A percentile compares a stretch with the other conserved stretches of the same genome.
These are phyloP conservation scores for Gossypium turneri DNA, from an alignment of 345 rosid species.

Conservation along the genomic window DNA sequence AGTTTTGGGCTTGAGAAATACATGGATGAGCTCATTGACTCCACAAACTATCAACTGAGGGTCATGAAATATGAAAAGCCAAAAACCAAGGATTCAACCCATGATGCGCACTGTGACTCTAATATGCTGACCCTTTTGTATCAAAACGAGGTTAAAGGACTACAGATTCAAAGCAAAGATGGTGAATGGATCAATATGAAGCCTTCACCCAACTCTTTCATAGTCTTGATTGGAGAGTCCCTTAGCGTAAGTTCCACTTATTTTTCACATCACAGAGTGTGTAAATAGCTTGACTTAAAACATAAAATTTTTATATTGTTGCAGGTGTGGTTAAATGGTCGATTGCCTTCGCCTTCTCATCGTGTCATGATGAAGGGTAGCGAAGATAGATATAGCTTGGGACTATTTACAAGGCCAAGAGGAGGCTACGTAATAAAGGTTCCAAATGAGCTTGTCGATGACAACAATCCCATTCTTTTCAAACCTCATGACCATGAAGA, in stretches of 20 bases:
- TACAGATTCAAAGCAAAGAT: constrained; percentile 31
- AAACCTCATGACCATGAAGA: too few species aligned
- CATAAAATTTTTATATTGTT: not conserved
- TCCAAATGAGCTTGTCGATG: constrained; percentile 19
- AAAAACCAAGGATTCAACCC: constrained; percentile 20
- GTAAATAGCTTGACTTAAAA: not conserved
- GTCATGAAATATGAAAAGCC: too few species aligned
- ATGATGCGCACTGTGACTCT: constrained; percentile 27
- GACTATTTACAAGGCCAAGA: not conserved
- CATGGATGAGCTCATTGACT: too few species aligned
- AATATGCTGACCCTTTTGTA: constrained; percentile 1
- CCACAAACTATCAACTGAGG: too few species aligned
- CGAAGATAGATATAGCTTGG: not conserved
- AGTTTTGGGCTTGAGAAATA: too few species aligned
- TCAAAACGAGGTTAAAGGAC: constrained; percentile 20
- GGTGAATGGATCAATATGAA: constrained; percentile 25
- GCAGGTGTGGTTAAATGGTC: constrained; percentile 16
- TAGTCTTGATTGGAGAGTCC: not conserved
- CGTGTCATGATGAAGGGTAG: constrained; percentile 21
- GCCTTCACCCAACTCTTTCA: too few species aligned
- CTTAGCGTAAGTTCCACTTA: constrained; percentile 30
- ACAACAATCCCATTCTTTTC: not conserved
- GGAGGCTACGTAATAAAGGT: constrained; percentile 12
- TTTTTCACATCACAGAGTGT: too few species aligned
- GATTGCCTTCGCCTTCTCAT: not conserved